Base-by-base conservation (phyloP, 2,329 filamentous ascomycete genomes). In the Juglanconis oblonga region DNA sequence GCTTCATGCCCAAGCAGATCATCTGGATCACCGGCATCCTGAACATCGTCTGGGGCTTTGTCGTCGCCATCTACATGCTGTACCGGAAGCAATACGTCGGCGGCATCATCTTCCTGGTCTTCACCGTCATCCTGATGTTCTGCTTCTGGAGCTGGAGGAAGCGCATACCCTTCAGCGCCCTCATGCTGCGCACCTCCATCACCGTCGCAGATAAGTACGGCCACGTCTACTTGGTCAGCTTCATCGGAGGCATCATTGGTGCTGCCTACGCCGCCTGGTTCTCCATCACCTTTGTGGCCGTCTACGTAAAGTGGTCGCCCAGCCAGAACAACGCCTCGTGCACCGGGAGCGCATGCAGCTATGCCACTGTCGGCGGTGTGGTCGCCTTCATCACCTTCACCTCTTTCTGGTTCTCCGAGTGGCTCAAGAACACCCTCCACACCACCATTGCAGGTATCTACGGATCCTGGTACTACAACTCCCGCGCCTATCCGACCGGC, bases 391-490 rank as follows among this genome's bases (percentile, higher is more conserved):
- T 92, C 66, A 96, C 92, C 0, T 97, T 98, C 69, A 88, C 92
- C 56, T 91, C 88, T 75, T 97, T 96, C 76, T 98, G 94, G 94
- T 87, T 97, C 65, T 89, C 90, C 1, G 94, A 98, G 72, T 94
- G 90, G 83, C 78, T 97, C 67, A 97, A 97, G 79, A 97, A 96
- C 75, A 92, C 91, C 0, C 91, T 97, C 51, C 92, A 98, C 71
- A 89, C 89, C 2, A 92, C 87, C 31, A 89, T 97, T 61, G 90
- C 92, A 0, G 93, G 94, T 0, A 87, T 97, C 0, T 97, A 96
- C 68, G 93, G 92, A 1, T 89, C 89, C 0, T 98, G 94, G 94
- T 98, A 96, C 77, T 97, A 96, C 72, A 89, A 85, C 64, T 74
- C 84, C 0, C 76, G 81, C 59, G 83, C 86, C 48, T 89, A 91